A percentile compares a stretch with the other conserved stretches of the same genome.
Conservation (phyloP, 768 basidiomycete genomes). For the Stropharia rugosoannulata region DNA sequence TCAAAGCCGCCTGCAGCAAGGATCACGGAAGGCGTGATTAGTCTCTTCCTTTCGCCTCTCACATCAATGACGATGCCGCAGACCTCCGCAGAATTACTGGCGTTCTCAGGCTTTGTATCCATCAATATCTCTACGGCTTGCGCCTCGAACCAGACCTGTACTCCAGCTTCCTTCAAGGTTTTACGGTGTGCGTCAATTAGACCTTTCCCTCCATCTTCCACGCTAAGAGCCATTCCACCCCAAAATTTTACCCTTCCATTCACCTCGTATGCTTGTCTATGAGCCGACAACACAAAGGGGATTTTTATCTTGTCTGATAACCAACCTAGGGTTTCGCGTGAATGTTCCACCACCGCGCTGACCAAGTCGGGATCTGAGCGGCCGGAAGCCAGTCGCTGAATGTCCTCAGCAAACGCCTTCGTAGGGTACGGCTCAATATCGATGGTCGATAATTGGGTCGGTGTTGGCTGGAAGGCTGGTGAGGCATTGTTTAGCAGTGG, state of each 20-base stretch:
- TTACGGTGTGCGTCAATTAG: conserved; percentile 54
- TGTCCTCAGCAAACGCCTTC: conserved; percentile 53
- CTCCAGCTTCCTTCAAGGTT: conserved; percentile 47
- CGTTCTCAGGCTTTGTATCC: neutral
- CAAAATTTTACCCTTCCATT: conserved; percentile 64
- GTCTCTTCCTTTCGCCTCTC: conserved; percentile 30
- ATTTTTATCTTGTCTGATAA: conserved; percentile 48
- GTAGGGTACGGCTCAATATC: conserved; percentile 60
- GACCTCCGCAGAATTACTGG: conserved; percentile 30
- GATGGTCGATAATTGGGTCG: conserved; percentile 1
- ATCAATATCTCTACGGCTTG: conserved; percentile 41
- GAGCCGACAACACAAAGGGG: conserved; percentile 58
- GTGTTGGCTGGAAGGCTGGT: neutral
- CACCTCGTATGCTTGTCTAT: conserved; percentile 68
- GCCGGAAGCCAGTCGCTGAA: conserved; percentile 57
- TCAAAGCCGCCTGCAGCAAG: conserved; percentile 71
- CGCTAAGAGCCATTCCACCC: conserved; percentile 65
- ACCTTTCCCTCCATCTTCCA: conserved; percentile 69
- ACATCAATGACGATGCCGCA: conserved; percentile 45
- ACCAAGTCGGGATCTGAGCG: conserved; percentile 51
- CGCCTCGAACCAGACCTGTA: conserved; percentile 58
- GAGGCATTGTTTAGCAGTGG: conserved; percentile 41
- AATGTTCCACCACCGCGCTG: conserved; percentile 49
- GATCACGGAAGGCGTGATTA: conserved; percentile 47
- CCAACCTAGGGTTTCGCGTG: conserved; percentile 59